Base-by-base conservation (phyloP, 495 filamentous ascomycete species). In the Hyaloscypha finlandica region DNA sequence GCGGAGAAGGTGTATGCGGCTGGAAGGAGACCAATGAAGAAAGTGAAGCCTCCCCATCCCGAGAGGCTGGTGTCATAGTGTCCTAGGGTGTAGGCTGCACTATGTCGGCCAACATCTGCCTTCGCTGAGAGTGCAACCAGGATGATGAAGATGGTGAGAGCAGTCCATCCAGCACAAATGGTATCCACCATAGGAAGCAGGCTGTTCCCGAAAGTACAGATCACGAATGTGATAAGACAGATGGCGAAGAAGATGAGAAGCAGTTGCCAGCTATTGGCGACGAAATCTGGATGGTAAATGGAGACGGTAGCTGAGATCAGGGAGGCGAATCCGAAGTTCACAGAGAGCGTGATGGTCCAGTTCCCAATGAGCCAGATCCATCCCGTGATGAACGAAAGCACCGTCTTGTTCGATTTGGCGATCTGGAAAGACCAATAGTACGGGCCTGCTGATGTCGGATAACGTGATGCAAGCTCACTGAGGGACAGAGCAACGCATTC, bases 11-110 rank as follows among this genome's bases (percentile, higher is more conserved):
- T 80, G 69, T 83, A 84, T 20, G 82, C 81, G 8, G 79, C 75
- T n/a, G 81, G 82, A 2, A 84, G 74, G 8, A 84, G 74, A 16
- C 82, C 81, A 67, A 84, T 83, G 73, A 83, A 84, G 70, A 83
- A 83, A 8, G 79, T 81, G 52, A 74, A 74, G 19, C 69, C 69
- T 22, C 71, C 71, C 70, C 81, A 84, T 57, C 81, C 81, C 20
- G 68, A 39, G 25, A 73, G 53, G 59, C 79, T 73, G 42, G 69
- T 77, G 29, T 77, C 80, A 54, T 82, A 84, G 66, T 81, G 75
- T 8, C 77, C 72, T 0, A 84, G 71, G 4, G 81, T 75, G 48
- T 80, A 83, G 14, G 77, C 65, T 11, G 78, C 78, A 35, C 72
- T 75, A 68, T 83, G 81, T 14, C 81, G 72, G 20, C 80, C 80